phyloP scores from a whole-genome alignment of 1,284 basidiomycete genomes.

The Boletus mariae region DNA sequence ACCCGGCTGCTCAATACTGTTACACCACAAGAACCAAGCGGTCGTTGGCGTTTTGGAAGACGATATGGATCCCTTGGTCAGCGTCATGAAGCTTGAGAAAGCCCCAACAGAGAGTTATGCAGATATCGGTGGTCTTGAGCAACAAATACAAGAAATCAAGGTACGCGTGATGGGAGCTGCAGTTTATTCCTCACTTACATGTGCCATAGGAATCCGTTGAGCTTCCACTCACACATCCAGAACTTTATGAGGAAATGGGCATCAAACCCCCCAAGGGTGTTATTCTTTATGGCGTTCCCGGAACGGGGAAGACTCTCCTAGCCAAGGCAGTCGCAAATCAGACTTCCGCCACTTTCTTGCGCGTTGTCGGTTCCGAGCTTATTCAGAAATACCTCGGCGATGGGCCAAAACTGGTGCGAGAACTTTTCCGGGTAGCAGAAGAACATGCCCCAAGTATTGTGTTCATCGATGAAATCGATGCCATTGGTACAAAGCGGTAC shows the following conservation, averaged over 20 bases:
- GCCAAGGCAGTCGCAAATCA: slow-evolving; percentile 99
- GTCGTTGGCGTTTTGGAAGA: slow-evolving; percentile 96
- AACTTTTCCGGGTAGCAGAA: slow-evolving; percentile 95
- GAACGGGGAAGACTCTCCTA: slow-evolving; percentile 96
- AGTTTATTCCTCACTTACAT: background rate
- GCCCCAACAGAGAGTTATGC: slow-evolving; percentile 99
- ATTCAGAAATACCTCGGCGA: slow-evolving; percentile 99
- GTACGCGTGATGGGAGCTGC: slow-evolving; percentile 34
- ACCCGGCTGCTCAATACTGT: slow-evolving; percentile 91
- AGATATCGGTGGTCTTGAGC: slow-evolving; percentile 95
- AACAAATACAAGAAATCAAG: slow-evolving; percentile 99
- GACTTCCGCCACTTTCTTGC: slow-evolving; percentile 97
- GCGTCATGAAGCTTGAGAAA: slow-evolving; percentile 98
- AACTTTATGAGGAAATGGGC: slow-evolving; percentile 99
- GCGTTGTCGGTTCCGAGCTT: slow-evolving; percentile 96
- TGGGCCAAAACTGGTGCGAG: slow-evolving; percentile 97
- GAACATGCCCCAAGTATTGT: slow-evolving; percentile 98
- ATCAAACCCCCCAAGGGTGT: slow-evolving; percentile 99
- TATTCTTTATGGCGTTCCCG: slow-evolving; percentile 97
- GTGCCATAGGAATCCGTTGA: slow-evolving; percentile 90
- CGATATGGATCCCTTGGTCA: slow-evolving; percentile 97
- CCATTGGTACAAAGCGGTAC: slow-evolving; percentile 95
- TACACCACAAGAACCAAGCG: slow-evolving; percentile 96
- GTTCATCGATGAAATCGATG: slow-evolving; percentile 99
- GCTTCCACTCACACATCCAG: slow-evolving; percentile 95